These are phyloP conservation scores for Trichoderma hamatum DNA, from an alignment of 2,329 filamentous ascomycete species.

Conservation along the genomic window DNA sequence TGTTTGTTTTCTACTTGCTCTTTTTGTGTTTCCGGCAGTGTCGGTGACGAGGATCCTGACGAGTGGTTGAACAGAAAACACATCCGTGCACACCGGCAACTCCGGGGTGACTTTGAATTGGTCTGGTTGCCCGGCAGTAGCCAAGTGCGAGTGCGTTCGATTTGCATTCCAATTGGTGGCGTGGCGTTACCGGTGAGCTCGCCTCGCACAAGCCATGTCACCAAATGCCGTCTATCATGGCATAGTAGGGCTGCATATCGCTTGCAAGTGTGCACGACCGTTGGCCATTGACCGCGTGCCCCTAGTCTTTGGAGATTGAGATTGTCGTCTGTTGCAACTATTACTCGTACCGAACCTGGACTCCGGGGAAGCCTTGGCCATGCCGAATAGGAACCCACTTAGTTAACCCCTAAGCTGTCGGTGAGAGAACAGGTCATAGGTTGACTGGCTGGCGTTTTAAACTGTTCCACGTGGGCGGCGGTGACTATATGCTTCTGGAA, in stretches of 20 bases:
- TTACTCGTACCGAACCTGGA: neutral
- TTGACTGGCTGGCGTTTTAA: neutral
- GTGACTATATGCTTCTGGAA: slow-evolving; percentile 22
- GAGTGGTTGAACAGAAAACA: neutral
- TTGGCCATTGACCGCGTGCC: slow-evolving; percentile 4
- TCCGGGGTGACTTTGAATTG: neutral
- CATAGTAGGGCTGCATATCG: slow-evolving; percentile 21
- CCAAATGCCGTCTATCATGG: slow-evolving; percentile 12
- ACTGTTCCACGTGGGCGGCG: slow-evolving; percentile 9
- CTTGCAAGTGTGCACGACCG: neutral
- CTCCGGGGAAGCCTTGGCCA: slow-evolving; percentile 11
- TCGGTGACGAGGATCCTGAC: neutral
- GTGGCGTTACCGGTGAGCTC: slow-evolving; percentile 12
- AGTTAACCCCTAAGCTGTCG: neutral
- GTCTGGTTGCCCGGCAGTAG: slow-evolving; percentile 8
- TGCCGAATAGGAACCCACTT: slow-evolving; percentile 5
- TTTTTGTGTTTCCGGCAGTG: neutral
- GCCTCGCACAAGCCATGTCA: neutral
- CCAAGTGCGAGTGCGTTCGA: neutral
- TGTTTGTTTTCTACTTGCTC: neutral
- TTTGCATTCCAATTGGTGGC: slow-evolving; percentile 1
- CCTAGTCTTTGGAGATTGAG: neutral
- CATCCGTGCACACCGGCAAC: slow-evolving; percentile 14
- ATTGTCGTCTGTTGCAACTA: neutral
- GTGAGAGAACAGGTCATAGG: slow-evolving; percentile 20